Percentiles rank a stretch among this genome's conserved stretches.
phyloP scores from a whole-genome alignment of 106 monocot species.

The Amphibolis antarctica region DNA sequence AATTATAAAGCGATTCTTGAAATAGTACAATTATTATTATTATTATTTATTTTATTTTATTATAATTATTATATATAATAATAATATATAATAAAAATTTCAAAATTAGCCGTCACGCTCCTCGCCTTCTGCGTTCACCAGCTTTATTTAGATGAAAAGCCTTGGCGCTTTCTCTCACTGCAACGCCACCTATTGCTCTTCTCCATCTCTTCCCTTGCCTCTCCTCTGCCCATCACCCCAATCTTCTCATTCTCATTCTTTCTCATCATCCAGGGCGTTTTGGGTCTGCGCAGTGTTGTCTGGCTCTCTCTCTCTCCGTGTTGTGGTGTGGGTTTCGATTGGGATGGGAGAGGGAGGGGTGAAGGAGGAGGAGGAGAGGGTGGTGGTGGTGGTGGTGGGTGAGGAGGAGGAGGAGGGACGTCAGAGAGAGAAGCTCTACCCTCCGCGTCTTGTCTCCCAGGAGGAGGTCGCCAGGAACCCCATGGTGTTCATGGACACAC shows the following conservation, averaged over 20 bases:
- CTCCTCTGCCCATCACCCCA: too few relatives aligned
- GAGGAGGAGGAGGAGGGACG: background rate
- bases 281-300: background rate
- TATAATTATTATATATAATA: too few relatives aligned
- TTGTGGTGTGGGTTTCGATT: background rate
- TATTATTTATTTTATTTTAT: too few relatives aligned
- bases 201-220: background rate
- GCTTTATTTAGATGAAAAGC: conserved; percentile 7
- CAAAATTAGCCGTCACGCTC: conserved; percentile 15
- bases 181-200: background rate
- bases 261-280: background rate
- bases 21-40: too few relatives aligned
- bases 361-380: background rate
- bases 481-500: conserved; percentile 39
- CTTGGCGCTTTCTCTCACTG: background rate
- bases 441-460: conserved; percentile 41
- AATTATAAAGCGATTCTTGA: too few relatives aligned
- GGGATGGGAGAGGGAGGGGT: conserved; percentile 4
- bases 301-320: background rate
- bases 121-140: conserved; percentile 3
- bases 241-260: background rate
- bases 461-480: conserved; percentile 32
- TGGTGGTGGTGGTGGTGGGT: background rate
- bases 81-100: too few relatives aligned
- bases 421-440: conserved; percentile 32